Base-by-base conservation (phyloP, 345 rosid species). In the Pistacia vera region DNA sequence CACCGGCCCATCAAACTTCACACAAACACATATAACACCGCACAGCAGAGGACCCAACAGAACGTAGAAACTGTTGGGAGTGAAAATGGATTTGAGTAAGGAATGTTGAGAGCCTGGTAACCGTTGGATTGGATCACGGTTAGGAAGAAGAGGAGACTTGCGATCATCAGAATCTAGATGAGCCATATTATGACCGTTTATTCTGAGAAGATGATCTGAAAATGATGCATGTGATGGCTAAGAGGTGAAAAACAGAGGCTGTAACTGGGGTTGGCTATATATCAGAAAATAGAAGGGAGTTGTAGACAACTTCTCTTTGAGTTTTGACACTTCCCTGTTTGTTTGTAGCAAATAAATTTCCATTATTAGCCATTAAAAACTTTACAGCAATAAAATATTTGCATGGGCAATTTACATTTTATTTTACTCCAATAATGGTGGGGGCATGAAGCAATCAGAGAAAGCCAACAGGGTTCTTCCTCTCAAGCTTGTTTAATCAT, bases 21-120 rank as follows among this genome's bases (percentile, higher is more conserved):
- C 90, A 14, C 75, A 82, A 0, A 87, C 63, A 75, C 94, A 91
- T 33, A 85, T 75, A 18, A 79, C 55, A 57, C 79, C 57, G 81
- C 97, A 87, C 18, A 86, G 73, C 49, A 90, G 82, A 30, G 98
- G 99, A 2, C 98, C 99, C 0, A 93, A 83, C 0, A 82, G 84
- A 63, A 95, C 63, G 83, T 89, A 93, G 69, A 88, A 82, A 56
- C 74, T 88, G 69, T 60, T 81, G 0, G 84, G 87, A 3, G 93
- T 81, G 83, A 88, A 73, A 25, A 91, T 60, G 73, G 86, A 74
- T 4, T 62, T 71, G 48, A 85, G 36, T n/a, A 61, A 75, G 11
- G 75, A 77, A 59, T 68, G 46, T 1, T 41, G 55, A 62, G 72
- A 73, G 80, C 63, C 67, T 1, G 64, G 44, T 28, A 82, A 72